Evolutionary conservation across 2,329 filamentous ascomycete species (phyloP).

Genomic region (Aspergillus oerlinghausenensis): DNA sequence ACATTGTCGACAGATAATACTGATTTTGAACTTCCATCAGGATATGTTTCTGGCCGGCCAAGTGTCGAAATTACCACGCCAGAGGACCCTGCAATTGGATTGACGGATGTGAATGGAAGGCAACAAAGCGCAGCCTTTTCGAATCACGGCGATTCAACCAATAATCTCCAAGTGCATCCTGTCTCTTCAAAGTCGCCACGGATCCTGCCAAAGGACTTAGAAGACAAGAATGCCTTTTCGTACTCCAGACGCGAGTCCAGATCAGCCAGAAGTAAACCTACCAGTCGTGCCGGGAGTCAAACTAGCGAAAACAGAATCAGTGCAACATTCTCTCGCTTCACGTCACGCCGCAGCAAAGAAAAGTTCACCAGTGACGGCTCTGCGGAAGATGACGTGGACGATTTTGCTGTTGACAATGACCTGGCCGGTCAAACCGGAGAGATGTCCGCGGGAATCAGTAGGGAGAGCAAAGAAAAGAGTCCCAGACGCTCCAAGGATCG

Average conservation of each 20-base stretch:
- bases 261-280: constrained; percentile 27
- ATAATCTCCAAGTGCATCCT: constrained; percentile 17
- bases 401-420: constrained; percentile 19
- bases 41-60: constrained; percentile 26
- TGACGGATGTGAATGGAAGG: constrained; percentile 14
- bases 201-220: constrained; percentile 23
- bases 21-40: constrained; percentile 18
- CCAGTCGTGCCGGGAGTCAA: constrained; percentile 34
- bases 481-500: constrained; percentile 18
- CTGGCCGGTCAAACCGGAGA: constrained; percentile 11
- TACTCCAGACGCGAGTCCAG: constrained; percentile 29
- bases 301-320: constrained; percentile 33
- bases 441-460: constrained; percentile 8
- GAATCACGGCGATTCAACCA: constrained; percentile 13
- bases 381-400: constrained; percentile 23
- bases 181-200: constrained; percentile 22
- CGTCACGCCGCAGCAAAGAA: constrained; percentile 28
- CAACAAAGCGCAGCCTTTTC: constrained; percentile 28
- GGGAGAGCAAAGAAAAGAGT: constrained; percentile 22
- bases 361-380: constrained; percentile 25
- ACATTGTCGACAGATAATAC: constrained; percentile 12
- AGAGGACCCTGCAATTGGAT: constrained; percentile 18
- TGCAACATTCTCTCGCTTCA: constrained; percentile 32
- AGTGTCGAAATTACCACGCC: constrained; percentile 36
- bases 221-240: constrained; percentile 16